Conservation (phyloP, 768 basidiomycete genomes). For the Tulasnella sp. region DNA sequence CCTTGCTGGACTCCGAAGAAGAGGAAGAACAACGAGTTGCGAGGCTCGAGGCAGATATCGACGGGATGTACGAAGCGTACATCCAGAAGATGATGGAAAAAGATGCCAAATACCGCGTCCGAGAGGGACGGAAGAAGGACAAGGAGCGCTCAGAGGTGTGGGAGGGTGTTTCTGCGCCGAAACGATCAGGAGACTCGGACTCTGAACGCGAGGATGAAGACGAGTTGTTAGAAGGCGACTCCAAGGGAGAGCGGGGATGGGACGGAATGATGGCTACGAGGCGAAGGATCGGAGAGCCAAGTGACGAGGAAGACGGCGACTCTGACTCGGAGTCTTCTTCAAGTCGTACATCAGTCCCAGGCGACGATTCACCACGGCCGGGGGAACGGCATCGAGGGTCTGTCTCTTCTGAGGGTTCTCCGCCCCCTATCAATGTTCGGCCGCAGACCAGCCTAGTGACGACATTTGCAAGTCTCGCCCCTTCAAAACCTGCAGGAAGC, state of each 20-base stretch:
- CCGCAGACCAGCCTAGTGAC: not conserved
- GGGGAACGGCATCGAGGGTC: not conserved
- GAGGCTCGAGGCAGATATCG: conserved; percentile 78
- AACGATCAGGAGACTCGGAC: conserved; percentile 37
- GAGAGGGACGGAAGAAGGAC: conserved; percentile 68
- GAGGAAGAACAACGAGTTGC: conserved; percentile 60
- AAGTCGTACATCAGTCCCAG: not conserved
- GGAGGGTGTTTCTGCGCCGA: conserved; percentile 54
- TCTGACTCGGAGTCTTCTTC: not conserved
- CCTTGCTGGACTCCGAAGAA: conserved; percentile 51
- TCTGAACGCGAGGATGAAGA: conserved; percentile 37
- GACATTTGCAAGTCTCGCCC: conserved; percentile 39
- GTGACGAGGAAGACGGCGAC: conserved; percentile 1
- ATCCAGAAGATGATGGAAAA: conserved; percentile 71
- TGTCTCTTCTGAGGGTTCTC: not conserved
- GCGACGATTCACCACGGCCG: not conserved
- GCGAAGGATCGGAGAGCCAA: not conserved
- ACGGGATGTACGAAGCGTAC: conserved; percentile 84
- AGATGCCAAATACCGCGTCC: conserved; percentile 83
- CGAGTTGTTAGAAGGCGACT: conserved; percentile 18
- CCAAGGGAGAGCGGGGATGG: conserved; percentile 59
- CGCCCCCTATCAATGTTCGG: conserved; percentile 8
- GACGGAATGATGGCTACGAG: conserved; percentile 45
- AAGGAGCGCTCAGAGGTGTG: conserved; percentile 71
- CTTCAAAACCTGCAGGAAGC: conserved; percentile 42